These are phyloP conservation scores for Tolypocladium ophioglossoides DNA, from an alignment of 2,329 filamentous ascomycete species.

Conservation along the genomic window DNA sequence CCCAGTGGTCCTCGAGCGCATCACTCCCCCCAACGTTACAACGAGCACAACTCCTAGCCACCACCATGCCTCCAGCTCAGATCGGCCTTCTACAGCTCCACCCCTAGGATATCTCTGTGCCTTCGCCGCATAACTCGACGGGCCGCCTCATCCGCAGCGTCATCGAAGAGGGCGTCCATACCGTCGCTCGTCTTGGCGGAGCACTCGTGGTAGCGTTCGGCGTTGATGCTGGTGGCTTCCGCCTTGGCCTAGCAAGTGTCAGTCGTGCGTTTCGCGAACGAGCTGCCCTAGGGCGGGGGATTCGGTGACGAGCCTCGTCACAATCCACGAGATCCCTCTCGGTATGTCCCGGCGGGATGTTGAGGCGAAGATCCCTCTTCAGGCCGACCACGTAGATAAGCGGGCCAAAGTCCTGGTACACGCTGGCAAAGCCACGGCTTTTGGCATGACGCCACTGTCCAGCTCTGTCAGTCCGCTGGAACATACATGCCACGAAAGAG, in stretches of 20 bases:
- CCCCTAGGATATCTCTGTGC: neutral
- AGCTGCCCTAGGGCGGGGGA: neutral
- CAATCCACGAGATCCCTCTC: neutral
- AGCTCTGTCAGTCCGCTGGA: neutral
- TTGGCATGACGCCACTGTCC: neutral
- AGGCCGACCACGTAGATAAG: neutral
- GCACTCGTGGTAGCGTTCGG: constrained; percentile 21
- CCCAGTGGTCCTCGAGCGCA: neutral
- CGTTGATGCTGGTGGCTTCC: constrained; percentile 19
- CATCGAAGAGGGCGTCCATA: constrained; percentile 18
- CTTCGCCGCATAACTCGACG: constrained; percentile 7
- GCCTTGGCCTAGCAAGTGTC: constrained; percentile 15
- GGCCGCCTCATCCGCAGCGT: constrained; percentile 13
- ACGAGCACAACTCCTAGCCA: neutral
- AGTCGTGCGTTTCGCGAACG: neutral
- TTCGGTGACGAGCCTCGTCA: neutral
- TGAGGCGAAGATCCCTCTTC: neutral
- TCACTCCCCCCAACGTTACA: neutral
- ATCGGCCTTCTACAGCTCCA: too few relatives aligned
- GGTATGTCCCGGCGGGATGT: neutral
- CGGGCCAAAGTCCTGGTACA: neutral
- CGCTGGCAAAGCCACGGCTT: neutral
- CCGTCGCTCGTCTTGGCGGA: constrained; percentile 25
- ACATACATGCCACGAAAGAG: neutral
- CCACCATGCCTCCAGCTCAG: neutral